Evolutionary conservation across 371 early-diverging fungal species (phyloP).

Genomic region (Umbelopsis sp.): DNA sequence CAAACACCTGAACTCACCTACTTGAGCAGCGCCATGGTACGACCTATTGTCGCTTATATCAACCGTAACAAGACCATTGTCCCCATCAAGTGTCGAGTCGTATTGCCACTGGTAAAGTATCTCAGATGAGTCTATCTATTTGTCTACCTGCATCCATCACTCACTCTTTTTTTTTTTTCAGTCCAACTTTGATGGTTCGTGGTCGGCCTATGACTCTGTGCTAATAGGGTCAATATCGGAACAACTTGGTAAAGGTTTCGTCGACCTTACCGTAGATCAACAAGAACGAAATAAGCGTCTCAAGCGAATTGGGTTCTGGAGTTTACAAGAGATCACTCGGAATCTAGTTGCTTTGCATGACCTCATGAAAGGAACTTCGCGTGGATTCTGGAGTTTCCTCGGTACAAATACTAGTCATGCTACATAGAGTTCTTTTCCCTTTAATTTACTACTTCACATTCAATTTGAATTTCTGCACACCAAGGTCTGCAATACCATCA

Average conservation of each 20-base stretch:
- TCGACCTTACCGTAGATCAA: constrained; percentile 77
- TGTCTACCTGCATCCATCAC: constrained; percentile 1
- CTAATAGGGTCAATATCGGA: constrained; percentile 78
- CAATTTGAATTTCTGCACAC: neutral
- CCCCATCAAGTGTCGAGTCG: constrained; percentile 79
- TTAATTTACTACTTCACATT: constrained; percentile 2
- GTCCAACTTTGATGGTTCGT: constrained; percentile 91
- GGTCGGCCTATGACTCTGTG: constrained; percentile 88
- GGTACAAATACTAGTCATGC: constrained; percentile 32
- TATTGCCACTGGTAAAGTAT: constrained; percentile 68
- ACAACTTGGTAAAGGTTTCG: constrained; percentile 84
- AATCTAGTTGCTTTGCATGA: constrained; percentile 76
- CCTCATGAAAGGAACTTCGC: constrained; percentile 77
- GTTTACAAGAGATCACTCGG: constrained; percentile 75
- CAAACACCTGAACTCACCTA: constrained; percentile 73
- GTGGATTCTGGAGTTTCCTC: constrained; percentile 77
- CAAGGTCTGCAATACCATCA: neutral
- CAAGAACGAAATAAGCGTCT: constrained; percentile 82
- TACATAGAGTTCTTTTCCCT: neutral
- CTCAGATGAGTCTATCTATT: neutral
- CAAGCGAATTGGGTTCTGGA: constrained; percentile 90
- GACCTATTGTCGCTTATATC: constrained; percentile 95
- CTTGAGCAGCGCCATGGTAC: constrained; percentile 82
- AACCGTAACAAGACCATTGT: constrained; percentile 87
- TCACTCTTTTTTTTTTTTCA: constrained; percentile 22